These are phyloP conservation scores for Hypoxylon rubiginosum DNA, from an alignment of 2,329 filamentous ascomycete genomes.

Conservation along the genomic window DNA sequence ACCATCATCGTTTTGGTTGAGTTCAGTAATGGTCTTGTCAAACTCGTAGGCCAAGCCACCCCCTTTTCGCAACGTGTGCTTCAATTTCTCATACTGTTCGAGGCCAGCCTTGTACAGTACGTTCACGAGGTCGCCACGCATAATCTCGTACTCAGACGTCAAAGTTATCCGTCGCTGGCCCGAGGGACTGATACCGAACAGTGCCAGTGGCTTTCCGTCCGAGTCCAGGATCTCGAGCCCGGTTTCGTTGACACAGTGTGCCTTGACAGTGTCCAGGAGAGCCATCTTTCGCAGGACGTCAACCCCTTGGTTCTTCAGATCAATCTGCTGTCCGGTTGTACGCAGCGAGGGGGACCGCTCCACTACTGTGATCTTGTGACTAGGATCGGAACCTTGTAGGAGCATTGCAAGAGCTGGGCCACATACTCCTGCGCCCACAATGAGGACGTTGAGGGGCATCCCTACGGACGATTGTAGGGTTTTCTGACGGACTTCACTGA, in stretches of 20 bases:
- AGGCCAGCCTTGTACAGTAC: conserved; percentile 60
- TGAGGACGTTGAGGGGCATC: conserved; percentile 59
- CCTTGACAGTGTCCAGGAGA: conserved; percentile 52
- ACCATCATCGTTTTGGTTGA: conserved; percentile 45
- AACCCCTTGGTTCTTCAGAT: conserved; percentile 59
- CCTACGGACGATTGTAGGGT: conserved; percentile 18
- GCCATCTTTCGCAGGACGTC: conserved; percentile 56
- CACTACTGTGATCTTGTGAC: conserved; percentile 56
- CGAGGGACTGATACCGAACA: conserved; percentile 54
- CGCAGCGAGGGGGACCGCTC: conserved; percentile 57
- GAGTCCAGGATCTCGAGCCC: conserved; percentile 61
- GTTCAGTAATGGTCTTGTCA: conserved; percentile 47
- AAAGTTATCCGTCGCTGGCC: conserved; percentile 58
- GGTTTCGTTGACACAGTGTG: conserved; percentile 58
- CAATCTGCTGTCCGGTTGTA: conserved; percentile 59
- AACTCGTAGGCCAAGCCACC: conserved; percentile 48
- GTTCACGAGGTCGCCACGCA: conserved; percentile 65
- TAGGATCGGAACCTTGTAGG: conserved; percentile 54
- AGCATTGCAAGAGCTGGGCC: conserved; percentile 58
- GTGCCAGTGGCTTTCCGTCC: conserved; percentile 54
- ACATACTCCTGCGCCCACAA: conserved; percentile 60
- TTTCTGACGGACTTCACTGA: not conserved
- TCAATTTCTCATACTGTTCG: conserved; percentile 41
- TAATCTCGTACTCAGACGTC: conserved; percentile 69
- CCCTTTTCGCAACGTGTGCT: not conserved